These are phyloP conservation scores for Pythium coloratum DNA, from an alignment of 352 stramenopile species.

Conservation along the genomic window DNA sequence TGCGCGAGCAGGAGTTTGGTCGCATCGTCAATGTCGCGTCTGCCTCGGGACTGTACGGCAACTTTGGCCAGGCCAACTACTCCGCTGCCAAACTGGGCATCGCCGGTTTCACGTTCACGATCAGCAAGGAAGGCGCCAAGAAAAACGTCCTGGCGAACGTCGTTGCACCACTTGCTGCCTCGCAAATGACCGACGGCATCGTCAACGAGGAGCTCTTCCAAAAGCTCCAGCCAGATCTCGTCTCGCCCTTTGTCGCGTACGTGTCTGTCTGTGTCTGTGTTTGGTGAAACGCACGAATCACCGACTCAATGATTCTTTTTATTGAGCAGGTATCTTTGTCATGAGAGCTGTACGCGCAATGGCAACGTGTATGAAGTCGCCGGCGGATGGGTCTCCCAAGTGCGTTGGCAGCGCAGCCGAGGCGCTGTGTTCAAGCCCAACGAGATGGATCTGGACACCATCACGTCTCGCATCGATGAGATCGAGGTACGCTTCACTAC, in stretches of 20 bases:
- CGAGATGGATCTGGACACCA: conserved; percentile 48
- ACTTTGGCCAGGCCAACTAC: conserved; percentile 91
- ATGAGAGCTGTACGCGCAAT: conserved; percentile 71
- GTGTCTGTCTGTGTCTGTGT: conserved; percentile 1
- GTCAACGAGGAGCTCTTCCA: conserved; percentile 65
- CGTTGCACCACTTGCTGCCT: conserved; percentile 79
- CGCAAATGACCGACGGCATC: conserved; percentile 83
- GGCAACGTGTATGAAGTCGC: conserved; percentile 85
- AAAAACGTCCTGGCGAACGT: conserved; percentile 82
- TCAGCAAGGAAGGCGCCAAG: conserved; percentile 80
- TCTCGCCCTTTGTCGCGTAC: conserved; percentile 78
- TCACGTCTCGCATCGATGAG: conserved; percentile 50
- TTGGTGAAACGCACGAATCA: no score
- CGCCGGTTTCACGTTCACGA: conserved; percentile 90
- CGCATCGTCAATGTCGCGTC: conserved; percentile 85
- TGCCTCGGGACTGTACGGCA: conserved; percentile 84
- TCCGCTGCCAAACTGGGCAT: conserved; percentile 90
- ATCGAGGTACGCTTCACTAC: conserved; percentile 42
- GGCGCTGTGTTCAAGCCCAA: conserved; percentile 57
- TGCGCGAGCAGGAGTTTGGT: conserved; percentile 82
- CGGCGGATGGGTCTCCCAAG: conserved; percentile 72
- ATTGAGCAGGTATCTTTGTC: conserved; percentile 61
- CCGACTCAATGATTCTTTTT: no score
- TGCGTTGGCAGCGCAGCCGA: conserved; percentile 74
- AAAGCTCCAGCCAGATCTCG: conserved; percentile 70